phyloP scores from a whole-genome alignment of 345 rosid species.

The Brassica cretica region DNA sequence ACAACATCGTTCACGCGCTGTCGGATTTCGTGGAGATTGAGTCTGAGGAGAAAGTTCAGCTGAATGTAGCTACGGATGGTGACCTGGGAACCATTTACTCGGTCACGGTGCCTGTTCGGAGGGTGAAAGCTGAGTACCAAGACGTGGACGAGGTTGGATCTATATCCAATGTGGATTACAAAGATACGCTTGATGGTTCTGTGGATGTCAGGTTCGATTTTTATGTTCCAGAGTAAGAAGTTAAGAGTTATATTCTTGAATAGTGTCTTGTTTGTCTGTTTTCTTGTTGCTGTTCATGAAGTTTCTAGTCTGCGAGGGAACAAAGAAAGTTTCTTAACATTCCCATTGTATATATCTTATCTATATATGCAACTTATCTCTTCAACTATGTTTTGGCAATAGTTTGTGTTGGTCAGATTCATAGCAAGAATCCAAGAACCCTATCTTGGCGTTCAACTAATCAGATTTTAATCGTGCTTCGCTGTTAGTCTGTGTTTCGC shows the following conservation, averaged over 20 bases:
- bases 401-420: background rate
- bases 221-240: constrained; percentile 64
- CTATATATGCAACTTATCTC: constrained; percentile 10
- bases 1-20: constrained; percentile 68
- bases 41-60: constrained; percentile 92
- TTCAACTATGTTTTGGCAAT: background rate
- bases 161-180: constrained; percentile 74
- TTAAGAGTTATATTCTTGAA: constrained; percentile 18
- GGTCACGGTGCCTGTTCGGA: constrained; percentile 85
- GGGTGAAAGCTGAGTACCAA: constrained; percentile 86
- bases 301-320: constrained; percentile 24
- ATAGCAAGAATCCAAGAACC: background rate
- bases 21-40: constrained; percentile 96
- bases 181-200: constrained; percentile 72
- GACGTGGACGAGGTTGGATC: constrained; percentile 60
- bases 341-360: constrained; percentile 44
- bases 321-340: constrained; percentile 29
- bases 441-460: background rate
- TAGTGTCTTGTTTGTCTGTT: constrained; percentile 22
- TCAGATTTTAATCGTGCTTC: background rate
- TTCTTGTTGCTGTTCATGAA: constrained; percentile 22
- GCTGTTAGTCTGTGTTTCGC: constrained; percentile 47
- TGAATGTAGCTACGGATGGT: constrained; percentile 75
- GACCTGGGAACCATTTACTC: constrained; percentile 94
- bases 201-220: constrained; percentile 93